Base-by-base conservation (phyloP, 768 basidiomycete genomes). In the Naganishia randhawae region DNA sequence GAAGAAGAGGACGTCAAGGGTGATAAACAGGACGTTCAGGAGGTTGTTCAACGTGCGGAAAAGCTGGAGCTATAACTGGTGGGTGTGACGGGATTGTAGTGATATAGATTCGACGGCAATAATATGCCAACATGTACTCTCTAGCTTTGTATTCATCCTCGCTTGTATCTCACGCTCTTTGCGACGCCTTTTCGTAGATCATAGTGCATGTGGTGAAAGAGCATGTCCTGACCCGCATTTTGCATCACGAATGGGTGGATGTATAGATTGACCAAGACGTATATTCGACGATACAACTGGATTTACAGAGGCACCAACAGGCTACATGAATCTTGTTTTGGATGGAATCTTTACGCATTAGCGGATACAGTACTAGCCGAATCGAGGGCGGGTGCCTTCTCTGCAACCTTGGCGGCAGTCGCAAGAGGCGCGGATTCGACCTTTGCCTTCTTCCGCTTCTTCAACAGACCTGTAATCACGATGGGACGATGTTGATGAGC, bases 31-130 rank as follows among this genome's bases (percentile, higher is more conserved):
- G 69, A 63, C 14, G 73, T 73, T 11, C 75, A 76, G 31, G 74
- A 75, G 57, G 66, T 76, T 22, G 72, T 68, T 17, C 71, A 73
- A 45, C 63, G 71, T 64, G 70, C 76, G 16, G 72, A 75, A 41
- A 63, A 69, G 35, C 52, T 69, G 9, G 42, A 54, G 53, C 25
- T 67, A 45, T 67, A 45, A 50, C 8, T 25, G 22, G 51, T 25
- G 10, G 22, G 27, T 4, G n/a, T 41, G 37, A n/a, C n/a, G 57
- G 17, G 10, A 7, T 35, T 14, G 53, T 13, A 8, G 6, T 8
- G 35, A 61, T 35, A 64, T 48, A 64, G 54, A 55, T 33, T 33
- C 32, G 7, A 31, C 51, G 29, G 51, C 29, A 32, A 29, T 11
- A 3, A 7, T 16, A 52, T 52, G 32, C 31, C n/a, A 48, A 48